Evolutionary conservation across 2,329 filamentous ascomycete genomes (phyloP).

Genomic region (Botrytis fabae): DNA sequence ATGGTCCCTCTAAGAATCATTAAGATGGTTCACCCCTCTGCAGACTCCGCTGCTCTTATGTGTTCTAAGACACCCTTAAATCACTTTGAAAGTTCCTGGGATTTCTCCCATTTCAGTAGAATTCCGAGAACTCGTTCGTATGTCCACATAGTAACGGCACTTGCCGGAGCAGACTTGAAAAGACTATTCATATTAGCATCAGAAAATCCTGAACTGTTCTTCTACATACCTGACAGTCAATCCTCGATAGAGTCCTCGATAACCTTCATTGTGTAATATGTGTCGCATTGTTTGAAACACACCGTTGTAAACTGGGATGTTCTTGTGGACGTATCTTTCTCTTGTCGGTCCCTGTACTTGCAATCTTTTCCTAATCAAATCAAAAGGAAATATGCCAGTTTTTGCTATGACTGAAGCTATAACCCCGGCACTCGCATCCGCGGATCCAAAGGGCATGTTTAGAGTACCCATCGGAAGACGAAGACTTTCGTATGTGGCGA

Average conservation of each 20-base stretch:
- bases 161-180: slow-evolving; percentile 85
- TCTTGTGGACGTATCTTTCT: slow-evolving; percentile 73
- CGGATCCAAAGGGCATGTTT: slow-evolving; percentile 68
- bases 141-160: slow-evolving; percentile 76
- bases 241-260: slow-evolving; percentile 81
- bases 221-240: slow-evolving; percentile 64
- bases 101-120: slow-evolving; percentile 34
- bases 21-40: neutral
- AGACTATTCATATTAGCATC: slow-evolving; percentile 49
- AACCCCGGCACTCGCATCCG: slow-evolving; percentile 81
- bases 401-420: slow-evolving; percentile 80
- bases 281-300: slow-evolving; percentile 64
- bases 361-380: slow-evolving; percentile 87
- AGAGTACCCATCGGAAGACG: slow-evolving; percentile 58
- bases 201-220: neutral
- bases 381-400: slow-evolving; percentile 87
- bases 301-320: slow-evolving; percentile 79
- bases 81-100: neutral
- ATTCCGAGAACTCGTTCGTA: slow-evolving; percentile 61
- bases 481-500: slow-evolving; percentile 80
- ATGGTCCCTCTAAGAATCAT: neutral
- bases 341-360: slow-evolving; percentile 94
- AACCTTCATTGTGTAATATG: slow-evolving; percentile 72
- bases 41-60: neutral
- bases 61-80: neutral